Evolutionary conservation across 495 filamentous ascomycete genomes (phyloP).

Genomic region (Tetracladium setigerum): DNA sequence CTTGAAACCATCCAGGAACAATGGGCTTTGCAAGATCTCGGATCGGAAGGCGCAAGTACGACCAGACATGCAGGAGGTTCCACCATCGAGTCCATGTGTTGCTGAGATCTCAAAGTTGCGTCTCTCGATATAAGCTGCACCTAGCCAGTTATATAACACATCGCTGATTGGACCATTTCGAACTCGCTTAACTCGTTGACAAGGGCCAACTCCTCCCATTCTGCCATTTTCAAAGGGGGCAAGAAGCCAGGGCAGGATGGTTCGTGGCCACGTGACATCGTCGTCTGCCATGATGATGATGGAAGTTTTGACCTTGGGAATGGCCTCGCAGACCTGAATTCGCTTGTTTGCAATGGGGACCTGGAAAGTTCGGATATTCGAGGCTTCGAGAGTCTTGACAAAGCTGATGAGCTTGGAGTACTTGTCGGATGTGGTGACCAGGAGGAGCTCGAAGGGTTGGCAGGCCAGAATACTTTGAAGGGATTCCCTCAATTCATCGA

Average conservation of each 20-base stretch:
- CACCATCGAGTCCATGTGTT: constrained; percentile 77
- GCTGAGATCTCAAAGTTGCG: constrained; percentile 87
- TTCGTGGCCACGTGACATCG: constrained; percentile 76
- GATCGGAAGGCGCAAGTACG: constrained; percentile 78
- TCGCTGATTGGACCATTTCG: constrained; percentile 45
- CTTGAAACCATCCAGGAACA: constrained; percentile 64
- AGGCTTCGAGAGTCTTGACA: constrained; percentile 47
- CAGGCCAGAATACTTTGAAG: constrained; percentile 48
- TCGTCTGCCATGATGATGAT: constrained; percentile 83
- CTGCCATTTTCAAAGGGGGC: constrained; percentile 73
- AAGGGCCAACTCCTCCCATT: constrained; percentile 77
- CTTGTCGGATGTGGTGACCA: constrained; percentile 49
- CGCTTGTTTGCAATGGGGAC: constrained; percentile 69
- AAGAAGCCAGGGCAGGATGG: constrained; percentile 72
- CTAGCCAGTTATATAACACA: constrained; percentile 67
- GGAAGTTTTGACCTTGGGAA: constrained; percentile 64
- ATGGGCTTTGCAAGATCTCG: constrained; percentile 67
- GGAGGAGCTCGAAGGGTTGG: constrained; percentile 41
- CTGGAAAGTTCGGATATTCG: constrained; percentile 46
- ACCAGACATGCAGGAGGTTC: constrained; percentile 81
- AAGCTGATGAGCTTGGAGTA: constrained; percentile 34
- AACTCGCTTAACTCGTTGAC: constrained; percentile 67
- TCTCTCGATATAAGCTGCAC: constrained; percentile 73
- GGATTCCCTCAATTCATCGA: constrained; percentile 43
- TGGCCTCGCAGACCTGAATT: constrained; percentile 72